Percentiles rank a stretch among this genome's conserved stretches.
Evolutionary conservation across 371 early-diverging fungal genomes (phyloP).

Genomic region (Nosema muscidifuracis): DNA sequence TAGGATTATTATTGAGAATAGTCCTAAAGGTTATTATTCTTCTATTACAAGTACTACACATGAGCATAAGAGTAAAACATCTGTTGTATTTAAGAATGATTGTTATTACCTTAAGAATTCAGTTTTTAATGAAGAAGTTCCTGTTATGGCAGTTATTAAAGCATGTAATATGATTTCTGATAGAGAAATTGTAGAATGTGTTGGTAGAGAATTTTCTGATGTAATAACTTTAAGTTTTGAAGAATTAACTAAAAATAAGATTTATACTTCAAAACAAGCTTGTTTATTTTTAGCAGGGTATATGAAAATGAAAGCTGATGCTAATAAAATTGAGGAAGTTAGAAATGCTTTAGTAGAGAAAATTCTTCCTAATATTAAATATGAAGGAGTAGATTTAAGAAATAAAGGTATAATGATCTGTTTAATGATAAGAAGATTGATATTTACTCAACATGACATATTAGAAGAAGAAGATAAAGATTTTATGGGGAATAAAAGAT

Average conservation of each 20-base stretch:
- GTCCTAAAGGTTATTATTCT: constrained; percentile 75
- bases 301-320: constrained; percentile 42
- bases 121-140: constrained; percentile 78
- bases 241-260: constrained; percentile 68
- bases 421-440: constrained; percentile 88
- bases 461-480: constrained; percentile 90
- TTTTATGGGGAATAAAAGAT: constrained; percentile 98
- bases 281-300: constrained; percentile 34
- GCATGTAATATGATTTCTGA: constrained; percentile 77
- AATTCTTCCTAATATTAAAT: constrained; percentile 87
- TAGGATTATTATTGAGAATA: constrained; percentile 92
- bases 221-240: constrained; percentile 79
- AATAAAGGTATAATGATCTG: constrained; percentile 86
- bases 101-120: constrained; percentile 85
- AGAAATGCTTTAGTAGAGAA: constrained; percentile 78
- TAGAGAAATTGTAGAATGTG: constrained; percentile 82
- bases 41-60: constrained; percentile 79
- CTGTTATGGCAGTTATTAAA: constrained; percentile 66
- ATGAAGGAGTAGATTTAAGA: constrained; percentile 66
- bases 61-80: constrained; percentile 92
- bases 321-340: constrained; percentile 72
- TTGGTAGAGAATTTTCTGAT: constrained; percentile 73
- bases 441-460: constrained; percentile 72
- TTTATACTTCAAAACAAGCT: constrained; percentile 75
- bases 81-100: constrained; percentile 69